Evolutionary conservation across 495 filamentous ascomycete genomes (phyloP).

Genomic region (Lophiostoma macrostomum): DNA sequence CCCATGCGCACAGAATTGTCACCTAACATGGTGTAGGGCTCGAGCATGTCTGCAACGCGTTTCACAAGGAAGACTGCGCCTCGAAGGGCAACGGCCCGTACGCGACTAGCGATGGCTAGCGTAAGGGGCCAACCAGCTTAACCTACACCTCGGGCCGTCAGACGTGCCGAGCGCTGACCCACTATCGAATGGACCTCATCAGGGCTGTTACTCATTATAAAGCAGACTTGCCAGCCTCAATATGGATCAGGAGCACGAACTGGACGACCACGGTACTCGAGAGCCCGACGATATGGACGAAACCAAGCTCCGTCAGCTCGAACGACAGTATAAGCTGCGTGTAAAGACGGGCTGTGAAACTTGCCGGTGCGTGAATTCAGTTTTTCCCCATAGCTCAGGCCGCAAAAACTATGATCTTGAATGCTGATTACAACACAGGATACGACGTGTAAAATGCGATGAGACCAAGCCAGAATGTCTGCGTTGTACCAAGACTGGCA

Average conservation of each 20-base stretch:
- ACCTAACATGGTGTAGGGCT: no score
- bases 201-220: conserved; percentile 13
- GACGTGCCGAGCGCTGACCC: conserved; percentile 6
- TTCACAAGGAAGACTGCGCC: conserved; percentile 7
- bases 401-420: no score
- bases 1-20: no score
- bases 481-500: conserved; percentile 30
- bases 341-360: conserved; percentile 32
- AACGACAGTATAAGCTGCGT: conserved; percentile 29
- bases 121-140: conserved; percentile 12
- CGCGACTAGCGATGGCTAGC: background rate
- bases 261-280: background rate
- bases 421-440: conserved; percentile 16
- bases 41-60: no score
- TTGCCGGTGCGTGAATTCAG: conserved; percentile 26
- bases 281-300: conserved; percentile 17
- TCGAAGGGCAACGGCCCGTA: background rate
- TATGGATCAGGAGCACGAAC: background rate
- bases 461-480: conserved; percentile 32
- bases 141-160: conserved; percentile 13
- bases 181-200: conserved; percentile 2
- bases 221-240: conserved; percentile 1
- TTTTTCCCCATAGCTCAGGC: no score
- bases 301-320: conserved; percentile 27
- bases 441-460: conserved; percentile 34